Percentiles rank a stretch among this genome's conserved stretches.
Conservation (phyloP, 1,139 yeast genomes). For the Arxiozyma bovina region DNA sequence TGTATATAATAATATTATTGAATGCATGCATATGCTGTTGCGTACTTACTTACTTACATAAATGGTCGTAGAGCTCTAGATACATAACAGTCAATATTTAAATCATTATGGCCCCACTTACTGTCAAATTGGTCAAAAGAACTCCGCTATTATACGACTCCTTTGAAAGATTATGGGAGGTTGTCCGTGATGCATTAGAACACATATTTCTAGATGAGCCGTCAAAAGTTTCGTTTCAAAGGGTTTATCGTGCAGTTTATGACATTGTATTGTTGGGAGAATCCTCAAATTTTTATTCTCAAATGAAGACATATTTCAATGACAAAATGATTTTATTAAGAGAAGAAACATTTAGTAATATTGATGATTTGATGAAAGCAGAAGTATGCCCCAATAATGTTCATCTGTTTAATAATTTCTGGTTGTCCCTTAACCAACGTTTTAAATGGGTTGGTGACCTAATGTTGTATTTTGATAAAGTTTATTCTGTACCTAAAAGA, state of each 20-base stretch:
- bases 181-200: slow-evolving; percentile 62
- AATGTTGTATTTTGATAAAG: slow-evolving; percentile 76
- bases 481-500: slow-evolving; percentile 67
- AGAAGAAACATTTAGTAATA: slow-evolving; percentile 7
- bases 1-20: too few relatives aligned
- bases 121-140: not conserved
- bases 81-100: not conserved
- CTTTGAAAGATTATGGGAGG: slow-evolving; percentile 52
- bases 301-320: slow-evolving; percentile 45
- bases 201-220: slow-evolving; percentile 73
- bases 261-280: slow-evolving; percentile 65
- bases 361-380: slow-evolving; percentile 8
- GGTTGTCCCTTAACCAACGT: slow-evolving; percentile 70
- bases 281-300: slow-evolving; percentile 61
- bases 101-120: not conserved
- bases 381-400: slow-evolving; percentile 1
- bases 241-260: slow-evolving; percentile 74
- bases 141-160: not conserved
- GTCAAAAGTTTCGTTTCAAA: slow-evolving; percentile 72
- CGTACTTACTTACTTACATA: not conserved
- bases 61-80: not conserved
- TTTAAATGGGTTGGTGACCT: slow-evolving; percentile 82
- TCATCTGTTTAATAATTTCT: slow-evolving; percentile 39
- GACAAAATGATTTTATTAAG: slow-evolving; percentile 40
- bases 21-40: not conserved